Evolutionary conservation across 352 stramenopile genomes (phyloP).

Genomic region (Phytophthora idaei): DNA sequence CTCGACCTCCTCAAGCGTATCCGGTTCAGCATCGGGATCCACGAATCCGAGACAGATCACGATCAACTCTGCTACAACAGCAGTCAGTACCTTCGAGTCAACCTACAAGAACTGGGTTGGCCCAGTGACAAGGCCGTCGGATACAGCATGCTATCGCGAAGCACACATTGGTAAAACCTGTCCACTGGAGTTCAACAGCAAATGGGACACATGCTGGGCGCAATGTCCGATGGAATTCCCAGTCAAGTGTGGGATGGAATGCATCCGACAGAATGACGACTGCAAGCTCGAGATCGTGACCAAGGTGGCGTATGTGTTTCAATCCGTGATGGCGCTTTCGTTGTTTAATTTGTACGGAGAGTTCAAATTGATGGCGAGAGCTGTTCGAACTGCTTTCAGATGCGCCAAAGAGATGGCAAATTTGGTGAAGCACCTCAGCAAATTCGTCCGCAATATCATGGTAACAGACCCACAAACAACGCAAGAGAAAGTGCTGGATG

Average conservation of each 20-base stretch:
- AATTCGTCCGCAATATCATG: slow-evolving; percentile 29
- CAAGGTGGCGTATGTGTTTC: slow-evolving; percentile 36
- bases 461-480: slow-evolving; percentile 27
- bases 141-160: slow-evolving; percentile 40
- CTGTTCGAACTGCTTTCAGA: slow-evolving; percentile 15
- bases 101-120: slow-evolving; percentile 26
- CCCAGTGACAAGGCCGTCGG: slow-evolving; percentile 2
- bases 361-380: slow-evolving; percentile 13
- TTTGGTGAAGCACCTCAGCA: slow-evolving; percentile 30
- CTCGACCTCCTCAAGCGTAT: neutral
- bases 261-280: slow-evolving; percentile 45
- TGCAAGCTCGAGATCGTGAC: slow-evolving; percentile 38
- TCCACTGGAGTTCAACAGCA: slow-evolving; percentile 35
- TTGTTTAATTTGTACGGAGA: slow-evolving; percentile 41
- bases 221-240: slow-evolving; percentile 51
- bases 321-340: slow-evolving; percentile 31
- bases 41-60: neutral
- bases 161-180: slow-evolving; percentile 28
- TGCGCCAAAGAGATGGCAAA: slow-evolving; percentile 36
- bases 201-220: slow-evolving; percentile 45
- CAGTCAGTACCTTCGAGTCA: slow-evolving; percentile 18
- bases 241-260: slow-evolving; percentile 55
- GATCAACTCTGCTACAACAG: slow-evolving; percentile 6
- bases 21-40: slow-evolving; percentile 1
- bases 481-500: slow-evolving; percentile 31